Percentiles rank a stretch among this genome's conserved stretches.
Evolutionary conservation across 2,329 filamentous ascomycete species (phyloP).

Genomic region (Chrysosporium keratinophilum): DNA sequence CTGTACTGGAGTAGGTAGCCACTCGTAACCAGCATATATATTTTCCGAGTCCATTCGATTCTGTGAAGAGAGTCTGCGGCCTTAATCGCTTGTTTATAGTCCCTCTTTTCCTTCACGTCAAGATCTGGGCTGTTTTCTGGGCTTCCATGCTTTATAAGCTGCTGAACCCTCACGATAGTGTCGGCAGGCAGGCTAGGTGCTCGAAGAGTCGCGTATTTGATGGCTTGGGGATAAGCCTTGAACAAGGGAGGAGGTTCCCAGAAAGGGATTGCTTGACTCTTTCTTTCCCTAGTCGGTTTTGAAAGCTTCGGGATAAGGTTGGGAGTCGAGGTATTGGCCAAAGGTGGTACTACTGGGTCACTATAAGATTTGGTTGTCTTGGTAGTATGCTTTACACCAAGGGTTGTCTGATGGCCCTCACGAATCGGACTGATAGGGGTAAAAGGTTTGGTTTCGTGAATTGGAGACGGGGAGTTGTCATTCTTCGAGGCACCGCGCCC

Average conservation of each 20-base stretch:
- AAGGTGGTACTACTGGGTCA: slow-evolving; percentile 16
- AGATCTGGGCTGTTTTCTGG: slow-evolving; percentile 8
- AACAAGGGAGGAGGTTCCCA: slow-evolving; percentile 70
- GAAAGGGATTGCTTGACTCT: slow-evolving; percentile 20
- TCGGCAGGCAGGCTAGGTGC: slow-evolving; percentile 60
- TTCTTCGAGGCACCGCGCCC: slow-evolving; percentile 20
- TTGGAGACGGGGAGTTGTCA: slow-evolving; percentile 25
- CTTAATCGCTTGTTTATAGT: slow-evolving; percentile 19
- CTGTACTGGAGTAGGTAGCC: slow-evolving; percentile 40
- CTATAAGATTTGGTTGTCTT: slow-evolving; percentile 2
- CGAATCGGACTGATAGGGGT: neutral
- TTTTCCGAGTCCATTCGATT: slow-evolving; percentile 36
- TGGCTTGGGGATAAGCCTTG: slow-evolving; percentile 74
- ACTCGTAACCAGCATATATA: slow-evolving; percentile 36
- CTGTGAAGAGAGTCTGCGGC: slow-evolving; percentile 32
- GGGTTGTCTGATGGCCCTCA: neutral
- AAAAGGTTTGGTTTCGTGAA: slow-evolving; percentile 22
- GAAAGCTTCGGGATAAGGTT: slow-evolving; percentile 20
- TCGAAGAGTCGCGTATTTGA: slow-evolving; percentile 62
- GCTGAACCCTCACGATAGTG: slow-evolving; percentile 49
- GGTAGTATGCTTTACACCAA: neutral
- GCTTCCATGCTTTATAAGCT: slow-evolving; percentile 16
- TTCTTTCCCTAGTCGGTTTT: slow-evolving; percentile 21
- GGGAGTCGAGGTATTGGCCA: slow-evolving; percentile 14
- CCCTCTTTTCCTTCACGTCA: slow-evolving; percentile 14